Evolutionary conservation across 805 yeast species (phyloP).

Genomic region (Pichia scutulata): DNA sequence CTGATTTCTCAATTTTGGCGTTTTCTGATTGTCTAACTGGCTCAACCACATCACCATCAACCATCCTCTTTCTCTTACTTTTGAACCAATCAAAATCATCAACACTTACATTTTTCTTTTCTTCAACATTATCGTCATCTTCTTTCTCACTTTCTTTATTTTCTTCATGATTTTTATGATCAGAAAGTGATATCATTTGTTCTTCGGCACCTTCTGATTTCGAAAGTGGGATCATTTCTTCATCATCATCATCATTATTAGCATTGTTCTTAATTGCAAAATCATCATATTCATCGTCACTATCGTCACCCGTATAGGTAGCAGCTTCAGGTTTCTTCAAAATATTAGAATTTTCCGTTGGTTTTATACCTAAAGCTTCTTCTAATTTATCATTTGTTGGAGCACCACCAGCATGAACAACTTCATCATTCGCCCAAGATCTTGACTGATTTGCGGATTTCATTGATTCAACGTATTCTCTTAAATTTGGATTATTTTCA

Average conservation of each 20-base stretch:
- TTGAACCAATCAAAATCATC: conserved; percentile 87
- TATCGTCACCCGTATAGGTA: conserved; percentile 30
- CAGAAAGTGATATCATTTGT: conserved; percentile 34
- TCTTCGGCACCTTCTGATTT: conserved; percentile 47
- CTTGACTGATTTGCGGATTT: conserved; percentile 63
- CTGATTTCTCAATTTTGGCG: conserved; percentile 1
- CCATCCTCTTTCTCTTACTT: conserved; percentile 64
- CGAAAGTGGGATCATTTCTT: conserved; percentile 34
- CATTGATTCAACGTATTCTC: conserved; percentile 78
- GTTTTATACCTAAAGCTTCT: conserved; percentile 29
- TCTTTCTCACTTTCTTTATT: conserved; percentile 1
- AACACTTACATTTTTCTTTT: conserved; percentile 26
- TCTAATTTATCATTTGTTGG: conserved; percentile 39
- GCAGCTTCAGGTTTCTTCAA: conserved; percentile 12
- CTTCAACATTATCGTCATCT: conserved; percentile 6
- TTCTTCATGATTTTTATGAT: not conserved
- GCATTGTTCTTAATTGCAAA: conserved; percentile 18
- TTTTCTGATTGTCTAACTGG: not conserved
- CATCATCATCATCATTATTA: conserved; percentile 30
- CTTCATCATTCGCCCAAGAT: conserved; percentile 67
- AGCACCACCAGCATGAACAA: conserved; percentile 38
- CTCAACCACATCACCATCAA: conserved; percentile 33
- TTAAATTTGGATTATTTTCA: conserved; percentile 55
- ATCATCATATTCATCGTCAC: conserved; percentile 49
- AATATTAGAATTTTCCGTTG: conserved; percentile 22